Percentiles rank a stretch among this genome's conserved stretches.
These are phyloP conservation scores for Capsella rubella DNA, from an alignment of 441 rosid genomes.

Conservation along the genomic window DNA sequence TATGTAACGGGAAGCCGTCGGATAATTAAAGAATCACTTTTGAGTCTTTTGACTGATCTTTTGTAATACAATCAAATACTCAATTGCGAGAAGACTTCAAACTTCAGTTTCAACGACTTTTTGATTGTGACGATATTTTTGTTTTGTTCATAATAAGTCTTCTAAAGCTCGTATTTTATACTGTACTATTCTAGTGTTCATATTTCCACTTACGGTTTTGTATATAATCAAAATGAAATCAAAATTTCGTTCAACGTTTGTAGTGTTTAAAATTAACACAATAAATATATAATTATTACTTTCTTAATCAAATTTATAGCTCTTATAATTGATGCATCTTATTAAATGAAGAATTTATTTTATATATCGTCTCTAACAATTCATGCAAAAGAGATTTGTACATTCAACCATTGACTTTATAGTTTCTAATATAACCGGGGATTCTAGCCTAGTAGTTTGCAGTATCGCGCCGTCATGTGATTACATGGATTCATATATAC, in stretches of 20 bases:
- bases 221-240: neutral
- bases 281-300: too few species aligned
- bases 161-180: neutral
- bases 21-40: constrained; percentile 18
- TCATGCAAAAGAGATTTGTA: neutral
- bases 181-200: neutral
- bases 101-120: constrained; percentile 22
- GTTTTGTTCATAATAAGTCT: constrained; percentile 5
- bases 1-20: constrained; percentile 10
- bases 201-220: neutral
- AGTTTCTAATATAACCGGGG: too few species aligned
- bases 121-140: neutral
- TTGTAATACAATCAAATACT: neutral
- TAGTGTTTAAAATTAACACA: neutral
- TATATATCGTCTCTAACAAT: too few species aligned
- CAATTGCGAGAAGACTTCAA: neutral
- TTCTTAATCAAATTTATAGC: neutral
- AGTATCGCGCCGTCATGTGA: too few species aligned
- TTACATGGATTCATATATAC: too few species aligned
- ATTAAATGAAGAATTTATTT: neutral
- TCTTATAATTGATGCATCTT: neutral
- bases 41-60: neutral
- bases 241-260: neutral
- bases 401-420: neutral
- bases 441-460: too few species aligned